phyloP scores from a whole-genome alignment of 805 yeast genomes.

The Torulaspora indica region DNA sequence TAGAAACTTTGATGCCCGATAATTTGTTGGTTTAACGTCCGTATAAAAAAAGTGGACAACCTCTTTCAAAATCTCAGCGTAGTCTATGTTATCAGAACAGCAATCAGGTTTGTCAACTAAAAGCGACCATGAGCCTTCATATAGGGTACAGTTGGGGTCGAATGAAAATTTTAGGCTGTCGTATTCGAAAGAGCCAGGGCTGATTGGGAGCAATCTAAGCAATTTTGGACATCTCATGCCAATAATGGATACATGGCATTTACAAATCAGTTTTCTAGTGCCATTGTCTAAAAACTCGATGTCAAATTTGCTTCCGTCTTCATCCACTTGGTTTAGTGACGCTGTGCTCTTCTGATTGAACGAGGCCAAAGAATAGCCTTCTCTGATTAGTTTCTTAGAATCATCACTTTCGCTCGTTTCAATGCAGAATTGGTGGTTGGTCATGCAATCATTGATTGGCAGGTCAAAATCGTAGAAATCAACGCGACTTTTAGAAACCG shows the following conservation, averaged over 20 bases:
- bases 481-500: neutral
- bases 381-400: neutral
- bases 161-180: slow-evolving; percentile 4
- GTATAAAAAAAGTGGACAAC: slow-evolving; percentile 27
- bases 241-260: slow-evolving; percentile 27
- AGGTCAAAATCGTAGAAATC: slow-evolving; percentile 5
- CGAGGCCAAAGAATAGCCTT: slow-evolving; percentile 1
- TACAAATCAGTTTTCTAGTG: slow-evolving; percentile 11
- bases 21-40: slow-evolving; percentile 20
- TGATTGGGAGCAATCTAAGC: neutral
- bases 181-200: slow-evolving; percentile 2
- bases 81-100: neutral
- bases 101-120: neutral
- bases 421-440: slow-evolving; percentile 8
- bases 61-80: slow-evolving; percentile 5
- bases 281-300: slow-evolving; percentile 16
- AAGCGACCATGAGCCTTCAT: neutral
- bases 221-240: slow-evolving; percentile 17
- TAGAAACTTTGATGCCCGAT: slow-evolving; percentile 12
- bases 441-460: slow-evolving; percentile 5
- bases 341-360: slow-evolving; percentile 1
- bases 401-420: slow-evolving; percentile 8
- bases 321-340: neutral
- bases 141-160: neutral
- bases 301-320: slow-evolving; percentile 13